A percentile compares a stretch with the other conserved stretches of the same genome.
These are phyloP conservation scores for Pseudogymnoascus sp. DNA, from an alignment of 2,329 filamentous ascomycete species.

Conservation along the genomic window DNA sequence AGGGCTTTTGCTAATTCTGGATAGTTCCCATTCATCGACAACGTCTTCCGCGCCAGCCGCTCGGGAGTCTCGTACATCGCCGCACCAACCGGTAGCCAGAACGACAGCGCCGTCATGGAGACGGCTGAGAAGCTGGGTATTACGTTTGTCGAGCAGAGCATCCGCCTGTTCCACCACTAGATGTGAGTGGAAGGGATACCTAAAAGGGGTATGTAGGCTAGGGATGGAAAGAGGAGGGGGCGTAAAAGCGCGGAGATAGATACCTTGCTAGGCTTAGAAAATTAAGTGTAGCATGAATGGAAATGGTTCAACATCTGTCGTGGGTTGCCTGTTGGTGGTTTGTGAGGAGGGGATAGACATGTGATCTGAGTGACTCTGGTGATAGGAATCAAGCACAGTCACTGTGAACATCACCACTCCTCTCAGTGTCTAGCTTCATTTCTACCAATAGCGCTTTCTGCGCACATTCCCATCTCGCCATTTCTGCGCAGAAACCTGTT, in stretches of 20 bases:
- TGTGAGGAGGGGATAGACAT: background rate
- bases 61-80: conserved; percentile 95
- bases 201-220: background rate
- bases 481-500: background rate
- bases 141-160: conserved; percentile 90
- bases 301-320: background rate
- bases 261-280: background rate
- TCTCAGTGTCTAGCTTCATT: background rate
- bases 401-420: background rate
- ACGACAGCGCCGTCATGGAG: conserved; percentile 72
- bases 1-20: conserved; percentile 9
- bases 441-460: background rate
- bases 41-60: conserved; percentile 81
- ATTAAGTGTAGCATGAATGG: conserved; percentile 2
- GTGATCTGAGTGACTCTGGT: background rate
- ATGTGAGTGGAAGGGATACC: background rate
- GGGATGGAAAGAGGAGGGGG: background rate
- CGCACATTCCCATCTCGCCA: background rate
- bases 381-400: background rate
- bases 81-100: conserved; percentile 83
- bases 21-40: conserved; percentile 96
- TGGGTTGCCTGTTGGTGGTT: background rate
- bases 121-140: conserved; percentile 88
- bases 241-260: background rate
- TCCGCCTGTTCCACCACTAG: conserved; percentile 91